Base-by-base conservation (phyloP, 2,329 filamentous ascomycete genomes). In the Pleoardoris graminearum region DNA sequence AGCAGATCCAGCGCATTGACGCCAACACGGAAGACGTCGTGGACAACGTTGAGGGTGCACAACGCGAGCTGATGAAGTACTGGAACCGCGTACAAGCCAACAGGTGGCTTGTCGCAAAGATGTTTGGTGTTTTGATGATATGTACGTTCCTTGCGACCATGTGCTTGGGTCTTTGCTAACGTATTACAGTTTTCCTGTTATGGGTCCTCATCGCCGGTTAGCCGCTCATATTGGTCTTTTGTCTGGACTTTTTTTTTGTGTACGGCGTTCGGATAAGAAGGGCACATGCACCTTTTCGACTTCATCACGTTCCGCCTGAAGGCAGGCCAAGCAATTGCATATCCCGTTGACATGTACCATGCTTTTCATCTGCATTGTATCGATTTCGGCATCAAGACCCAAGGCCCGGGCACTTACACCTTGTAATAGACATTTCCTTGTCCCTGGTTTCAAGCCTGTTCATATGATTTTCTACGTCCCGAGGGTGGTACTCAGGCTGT, bases 11-110 rank as follows among this genome's bases (percentile, higher is more conserved):
- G 75, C 83, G 93, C 44, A 97, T 97, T 68, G 93, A 97, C 67
- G 93, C 93, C 60, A 97, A 97, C 74, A 97, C 93, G 1, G 94
- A 99, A 69, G 92, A 97, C 65, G 91, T 99, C 5, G 93, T 99
- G 49, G 93, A 97, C 68, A 99, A 99, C 65, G 93, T 99, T n/a
- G 85, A 96, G 68, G 94, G 94, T 16, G 94, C 94, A 5, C 94
- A 99, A 72, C 83, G 92, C 58, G 93, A 99, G 75, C 73, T 99
- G 68, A 85, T 99, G 77, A 97, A 97, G 74, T 99, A 97, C 76
- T 99, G 94, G 93, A 88, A 85, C 23, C 83, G 92, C 35, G 92
- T 97, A 23, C 94, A 91, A 51, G 91, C 92, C 57, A 99, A 99
- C 77, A 83, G 94, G 59, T 97, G 93, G 94, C 78, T 99, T 59